Conservation (phyloP, 2,329 filamentous ascomycete species). For the Trichoderma guizhouense region DNA sequence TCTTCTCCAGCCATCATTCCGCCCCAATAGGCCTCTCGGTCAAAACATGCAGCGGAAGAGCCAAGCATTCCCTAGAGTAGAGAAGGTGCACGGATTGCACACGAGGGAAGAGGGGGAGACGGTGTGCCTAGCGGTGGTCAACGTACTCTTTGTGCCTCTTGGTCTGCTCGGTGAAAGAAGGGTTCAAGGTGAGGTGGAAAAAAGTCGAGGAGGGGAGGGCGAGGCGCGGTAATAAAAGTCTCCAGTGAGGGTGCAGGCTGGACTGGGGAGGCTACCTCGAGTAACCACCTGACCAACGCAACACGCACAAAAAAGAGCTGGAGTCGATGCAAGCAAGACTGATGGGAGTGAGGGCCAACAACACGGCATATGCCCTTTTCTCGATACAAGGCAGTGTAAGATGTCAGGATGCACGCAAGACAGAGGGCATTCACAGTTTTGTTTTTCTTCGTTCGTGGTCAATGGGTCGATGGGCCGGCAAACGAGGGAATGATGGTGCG, state of each 20-base stretch:
- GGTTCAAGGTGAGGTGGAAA: slow-evolving; percentile 19
- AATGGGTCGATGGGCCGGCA: not conserved
- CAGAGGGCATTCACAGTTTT: not conserved
- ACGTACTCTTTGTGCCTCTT: slow-evolving; percentile 18
- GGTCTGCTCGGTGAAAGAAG: slow-evolving; percentile 19
- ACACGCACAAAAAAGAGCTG: slow-evolving; percentile 9
- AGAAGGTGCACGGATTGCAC: not conserved
- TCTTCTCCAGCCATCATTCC: slow-evolving; percentile 11
- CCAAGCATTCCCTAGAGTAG: not conserved
- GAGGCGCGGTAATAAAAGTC: slow-evolving; percentile 21
- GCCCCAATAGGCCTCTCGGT: not conserved
- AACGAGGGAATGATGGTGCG: not conserved
- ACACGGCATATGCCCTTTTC: not conserved
- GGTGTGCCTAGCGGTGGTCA: not conserved
- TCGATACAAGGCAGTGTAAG: not conserved
- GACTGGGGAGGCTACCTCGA: slow-evolving; percentile 18
- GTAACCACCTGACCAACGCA: slow-evolving; percentile 19
- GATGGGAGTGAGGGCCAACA: not conserved
- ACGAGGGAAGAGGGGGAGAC: not conserved
- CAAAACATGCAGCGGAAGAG: not conserved
- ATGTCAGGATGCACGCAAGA: not conserved
- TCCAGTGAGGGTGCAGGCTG: slow-evolving; percentile 13
- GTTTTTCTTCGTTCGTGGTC: not conserved
- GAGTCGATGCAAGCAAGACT: not conserved
- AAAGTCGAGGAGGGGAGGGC: slow-evolving; percentile 19